These are phyloP conservation scores for Lentinula raphanica DNA, from an alignment of 768 basidiomycete genomes.

Conservation along the genomic window DNA sequence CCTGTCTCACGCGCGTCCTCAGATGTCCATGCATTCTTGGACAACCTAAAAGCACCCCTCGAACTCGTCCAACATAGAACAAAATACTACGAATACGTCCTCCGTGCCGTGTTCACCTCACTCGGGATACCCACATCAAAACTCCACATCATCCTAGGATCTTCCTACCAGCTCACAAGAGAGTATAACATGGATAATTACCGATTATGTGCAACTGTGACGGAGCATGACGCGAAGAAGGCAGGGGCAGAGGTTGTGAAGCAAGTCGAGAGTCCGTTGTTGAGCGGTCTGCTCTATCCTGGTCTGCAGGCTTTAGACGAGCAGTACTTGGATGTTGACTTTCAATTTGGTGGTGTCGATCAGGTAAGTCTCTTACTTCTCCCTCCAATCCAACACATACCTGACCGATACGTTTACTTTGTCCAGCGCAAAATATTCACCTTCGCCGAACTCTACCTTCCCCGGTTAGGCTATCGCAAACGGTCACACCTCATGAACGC, in stretches of 20 bases:
- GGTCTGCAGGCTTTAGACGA: slow-evolving; percentile 96
- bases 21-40: slow-evolving; percentile 97
- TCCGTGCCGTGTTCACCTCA: slow-evolving; percentile 78
- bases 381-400: background rate
- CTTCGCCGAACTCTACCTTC: slow-evolving; percentile 94
- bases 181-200: slow-evolving; percentile 97
- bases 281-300: slow-evolving; percentile 93
- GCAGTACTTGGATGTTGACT: slow-evolving; percentile 91
- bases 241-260: slow-evolving; percentile 99
- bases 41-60: slow-evolving; percentile 93
- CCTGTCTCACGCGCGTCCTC: background rate
- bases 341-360: slow-evolving; percentile 97
- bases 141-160: slow-evolving; percentile 82
- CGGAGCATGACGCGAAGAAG: slow-evolving; percentile 96
- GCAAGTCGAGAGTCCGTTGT: slow-evolving; percentile 85
- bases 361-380: slow-evolving; percentile 52
- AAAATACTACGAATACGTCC: slow-evolving; percentile 82
- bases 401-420: background rate
- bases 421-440: slow-evolving; percentile 96
- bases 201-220: slow-evolving; percentile 83
- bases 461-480: slow-evolving; percentile 86
- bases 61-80: slow-evolving; percentile 86
- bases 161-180: slow-evolving; percentile 84
- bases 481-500: slow-evolving; percentile 97
- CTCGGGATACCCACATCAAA: slow-evolving; percentile 87